phyloP scores from a whole-genome alignment of 2,329 filamentous ascomycete species.

The Canariomyces notabilis region DNA sequence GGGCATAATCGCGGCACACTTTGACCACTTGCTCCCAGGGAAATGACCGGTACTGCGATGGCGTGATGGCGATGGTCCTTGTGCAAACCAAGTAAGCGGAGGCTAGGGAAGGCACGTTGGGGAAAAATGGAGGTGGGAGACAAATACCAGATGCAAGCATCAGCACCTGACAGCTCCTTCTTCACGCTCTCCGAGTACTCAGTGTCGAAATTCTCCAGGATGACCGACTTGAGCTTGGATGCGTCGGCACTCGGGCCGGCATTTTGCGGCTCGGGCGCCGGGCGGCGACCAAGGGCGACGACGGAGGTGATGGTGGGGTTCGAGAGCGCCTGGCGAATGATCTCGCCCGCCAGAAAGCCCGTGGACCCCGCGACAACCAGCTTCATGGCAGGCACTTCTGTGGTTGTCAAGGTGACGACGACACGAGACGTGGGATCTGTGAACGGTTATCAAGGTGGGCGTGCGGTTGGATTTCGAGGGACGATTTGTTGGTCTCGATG shows the following conservation, averaged over 20 bases:
- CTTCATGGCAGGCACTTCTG: constrained; percentile 33
- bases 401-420: not conserved
- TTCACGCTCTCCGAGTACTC: constrained; percentile 37
- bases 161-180: constrained; percentile 36
- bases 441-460: no score
- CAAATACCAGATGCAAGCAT: constrained; percentile 40
- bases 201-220: constrained; percentile 34
- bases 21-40: constrained; percentile 34
- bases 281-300: constrained; percentile 38
- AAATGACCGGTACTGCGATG: constrained; percentile 28
- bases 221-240: constrained; percentile 37
- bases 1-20: constrained; percentile 37
- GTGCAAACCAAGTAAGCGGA: no score
- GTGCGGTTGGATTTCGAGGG: no score
- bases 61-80: constrained; percentile 41
- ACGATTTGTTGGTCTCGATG: no score
- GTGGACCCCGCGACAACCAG: constrained; percentile 39
- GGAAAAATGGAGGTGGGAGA: not conserved
- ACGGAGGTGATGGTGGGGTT: constrained; percentile 35
- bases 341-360: constrained; percentile 39
- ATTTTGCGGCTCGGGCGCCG: constrained; percentile 27
- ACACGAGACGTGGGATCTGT: not conserved
- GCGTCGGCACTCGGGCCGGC: constrained; percentile 23
- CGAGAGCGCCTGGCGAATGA: constrained; percentile 39
- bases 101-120: constrained; percentile 26